phyloP scores from a whole-genome alignment of 805 yeast genomes.

The Zygotorulaspora chibaensis region DNA sequence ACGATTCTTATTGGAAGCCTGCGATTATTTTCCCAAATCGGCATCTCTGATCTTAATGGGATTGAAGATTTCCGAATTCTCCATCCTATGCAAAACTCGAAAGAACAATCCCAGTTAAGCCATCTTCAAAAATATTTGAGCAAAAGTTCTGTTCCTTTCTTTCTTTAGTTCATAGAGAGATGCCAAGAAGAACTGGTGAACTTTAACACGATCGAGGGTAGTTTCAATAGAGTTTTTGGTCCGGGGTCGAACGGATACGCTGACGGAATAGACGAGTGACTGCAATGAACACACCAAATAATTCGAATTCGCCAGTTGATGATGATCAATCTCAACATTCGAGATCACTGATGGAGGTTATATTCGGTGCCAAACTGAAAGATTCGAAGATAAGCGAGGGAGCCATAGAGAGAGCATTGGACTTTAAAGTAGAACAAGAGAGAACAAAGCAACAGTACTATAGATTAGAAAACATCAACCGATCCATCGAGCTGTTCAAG shows the following conservation, averaged over 20 bases:
- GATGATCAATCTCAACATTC: constrained; percentile 8
- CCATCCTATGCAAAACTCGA: constrained; percentile 3
- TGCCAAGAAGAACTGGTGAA: neutral
- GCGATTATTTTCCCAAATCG: neutral
- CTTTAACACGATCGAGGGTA: too few relatives aligned
- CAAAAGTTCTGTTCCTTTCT: neutral
- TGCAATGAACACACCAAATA: constrained; percentile 12
- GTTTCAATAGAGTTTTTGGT: neutral
- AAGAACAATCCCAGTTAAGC: neutral
- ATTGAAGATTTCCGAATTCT: neutral
- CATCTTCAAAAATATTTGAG: neutral
- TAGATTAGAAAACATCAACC: constrained; percentile 56
- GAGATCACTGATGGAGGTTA: constrained; percentile 20
- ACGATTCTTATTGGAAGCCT: neutral
- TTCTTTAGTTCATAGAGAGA: neutral
- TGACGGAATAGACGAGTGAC: too few relatives aligned
- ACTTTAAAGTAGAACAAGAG: constrained; percentile 68
- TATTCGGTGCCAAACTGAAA: constrained; percentile 51
- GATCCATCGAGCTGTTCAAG: constrained; percentile 58
- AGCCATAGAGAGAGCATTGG: constrained; percentile 54
- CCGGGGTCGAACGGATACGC: neutral
- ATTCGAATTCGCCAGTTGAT: constrained; percentile 7
- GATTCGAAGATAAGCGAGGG: constrained; percentile 44
- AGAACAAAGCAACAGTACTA: constrained; percentile 76
- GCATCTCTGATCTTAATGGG: neutral